phyloP scores from a whole-genome alignment of 495 filamentous ascomycete species.

The Aspergillus kassunensis region DNA sequence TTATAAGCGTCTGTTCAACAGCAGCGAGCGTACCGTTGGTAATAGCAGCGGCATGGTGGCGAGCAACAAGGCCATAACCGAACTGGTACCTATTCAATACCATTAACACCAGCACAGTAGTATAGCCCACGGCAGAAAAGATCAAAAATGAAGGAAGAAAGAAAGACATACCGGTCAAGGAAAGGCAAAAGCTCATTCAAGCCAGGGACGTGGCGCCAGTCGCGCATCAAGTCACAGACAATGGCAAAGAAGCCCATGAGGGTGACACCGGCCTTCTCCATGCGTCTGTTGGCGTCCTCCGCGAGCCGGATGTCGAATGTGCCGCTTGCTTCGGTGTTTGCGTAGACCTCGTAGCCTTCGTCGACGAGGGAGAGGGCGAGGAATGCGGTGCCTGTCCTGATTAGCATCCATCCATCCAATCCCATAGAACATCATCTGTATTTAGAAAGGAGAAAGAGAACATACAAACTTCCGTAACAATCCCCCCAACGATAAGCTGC shows the following conservation, averaged over 20 bases:
- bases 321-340: constrained; percentile 70
- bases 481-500: constrained; percentile 71
- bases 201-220: constrained; percentile 71
- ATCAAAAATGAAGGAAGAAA: not conserved
- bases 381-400: constrained; percentile 60
- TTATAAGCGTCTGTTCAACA: constrained; percentile 28
- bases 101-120: not conserved
- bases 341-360: constrained; percentile 73
- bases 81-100: constrained; percentile 32
- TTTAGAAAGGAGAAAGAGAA: constrained; percentile 10
- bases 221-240: constrained; percentile 69
- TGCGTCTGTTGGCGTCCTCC: constrained; percentile 59
- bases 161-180: constrained; percentile 53
- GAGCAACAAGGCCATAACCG: constrained; percentile 47
- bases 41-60: constrained; percentile 45
- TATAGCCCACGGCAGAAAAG: not conserved
- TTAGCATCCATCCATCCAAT: not conserved
- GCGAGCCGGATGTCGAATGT: constrained; percentile 55
- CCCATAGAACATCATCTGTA: not conserved
- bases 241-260: constrained; percentile 63
- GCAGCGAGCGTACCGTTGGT: constrained; percentile 41
- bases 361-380: constrained; percentile 65
- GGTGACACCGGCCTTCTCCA: constrained; percentile 65
- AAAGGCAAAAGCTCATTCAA: constrained; percentile 57
- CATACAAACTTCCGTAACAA: constrained; percentile 72